Base-by-base conservation (phyloP, 2,329 filamentous ascomycete species). In the Alternaria solani region DNA sequence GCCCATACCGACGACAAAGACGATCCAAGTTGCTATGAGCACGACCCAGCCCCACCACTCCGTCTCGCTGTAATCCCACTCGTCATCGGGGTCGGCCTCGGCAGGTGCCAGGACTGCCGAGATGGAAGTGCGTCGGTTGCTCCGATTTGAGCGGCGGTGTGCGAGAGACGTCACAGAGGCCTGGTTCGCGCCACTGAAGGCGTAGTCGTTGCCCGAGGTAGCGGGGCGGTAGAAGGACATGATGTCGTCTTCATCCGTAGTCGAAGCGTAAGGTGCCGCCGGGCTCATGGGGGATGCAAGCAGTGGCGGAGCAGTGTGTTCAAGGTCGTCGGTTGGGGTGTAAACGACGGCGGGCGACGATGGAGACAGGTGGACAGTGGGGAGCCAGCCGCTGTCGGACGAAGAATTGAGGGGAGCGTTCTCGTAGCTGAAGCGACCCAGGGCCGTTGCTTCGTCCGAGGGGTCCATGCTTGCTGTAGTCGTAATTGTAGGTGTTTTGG, bases 1-100 rank as follows among this genome's bases (percentile, higher is more conserved):
- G 54, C 95, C 95, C 91, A 99, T 98, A 32, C 95, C 95, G 0
- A 95, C 88, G 20, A 98, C 93, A 77, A 99, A 98, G 26, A 97
- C 93, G 44, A 96, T 82, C 95, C 96, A 99, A 0, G 96, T 99
- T 47, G 92, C 90, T 41, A 91, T 82, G 32, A 99, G 83, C 48
- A 99, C 90, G 7, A 97, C 90, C 93, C 94, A 99, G 0, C 95
- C 95, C 94, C 95, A 99, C 89, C 92, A 96, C 72, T 95, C 94
- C 0, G 95, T 99, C 81, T 97, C 94, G 42, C 90, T 88, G 75
- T 98, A 97, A 79, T 97, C 92, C 89, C 93, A 95, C 61, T 90
- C 88, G 83, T 89, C 69, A 51, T 74, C 72, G 46, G 72, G 41
- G 32, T 71, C 67, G 14, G 70, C 43, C 34, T 73, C 70, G 36